A percentile compares a stretch with the other conserved stretches of the same genome.
Evolutionary conservation across 345 rosid species (phyloP).

Genomic region (Pugionium cornutum): DNA sequence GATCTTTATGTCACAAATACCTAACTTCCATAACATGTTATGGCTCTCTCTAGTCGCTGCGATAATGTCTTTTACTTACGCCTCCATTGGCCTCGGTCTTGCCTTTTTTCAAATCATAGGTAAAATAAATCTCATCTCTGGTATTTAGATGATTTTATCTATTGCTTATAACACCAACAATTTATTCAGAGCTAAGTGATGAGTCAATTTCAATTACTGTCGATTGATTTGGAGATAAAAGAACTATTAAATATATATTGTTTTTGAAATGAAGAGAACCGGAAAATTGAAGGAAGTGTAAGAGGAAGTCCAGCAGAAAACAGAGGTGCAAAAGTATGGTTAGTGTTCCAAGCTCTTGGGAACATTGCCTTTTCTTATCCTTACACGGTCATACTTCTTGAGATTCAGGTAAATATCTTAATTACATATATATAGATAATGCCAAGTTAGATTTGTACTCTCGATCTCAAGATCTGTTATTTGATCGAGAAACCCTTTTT

Average conservation of each 20-base stretch:
- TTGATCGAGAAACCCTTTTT: slow-evolving; percentile 3
- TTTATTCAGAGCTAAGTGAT: not conserved
- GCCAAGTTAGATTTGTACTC: not conserved
- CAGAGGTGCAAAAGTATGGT: slow-evolving; percentile 56
- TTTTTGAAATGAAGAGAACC: slow-evolving; percentile 42
- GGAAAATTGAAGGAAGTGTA: slow-evolving; percentile 54
- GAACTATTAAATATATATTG: not conserved
- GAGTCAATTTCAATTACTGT: not conserved
- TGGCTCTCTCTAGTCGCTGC: slow-evolving; percentile 50
- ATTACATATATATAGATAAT: not conserved
- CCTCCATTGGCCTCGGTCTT: slow-evolving; percentile 43
- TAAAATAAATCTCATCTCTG: not conserved
- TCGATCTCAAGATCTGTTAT: no score
- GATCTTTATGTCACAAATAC: slow-evolving; percentile 52
- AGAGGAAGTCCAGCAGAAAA: slow-evolving; percentile 59
- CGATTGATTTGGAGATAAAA: not conserved
- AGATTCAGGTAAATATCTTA: slow-evolving; percentile 58
- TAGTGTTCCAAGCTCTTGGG: slow-evolving; percentile 78
- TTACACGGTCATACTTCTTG: slow-evolving; percentile 61
- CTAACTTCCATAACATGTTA: slow-evolving; percentile 40
- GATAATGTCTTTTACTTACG: slow-evolving; percentile 43
- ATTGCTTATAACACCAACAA: slow-evolving; percentile 2
- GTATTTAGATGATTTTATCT: not conserved
- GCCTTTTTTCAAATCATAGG: slow-evolving; percentile 36
- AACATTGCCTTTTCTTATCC: slow-evolving; percentile 83